These are phyloP conservation scores for Coniella lustricola DNA, from an alignment of 2,329 filamentous ascomycete species.

Conservation along the genomic window DNA sequence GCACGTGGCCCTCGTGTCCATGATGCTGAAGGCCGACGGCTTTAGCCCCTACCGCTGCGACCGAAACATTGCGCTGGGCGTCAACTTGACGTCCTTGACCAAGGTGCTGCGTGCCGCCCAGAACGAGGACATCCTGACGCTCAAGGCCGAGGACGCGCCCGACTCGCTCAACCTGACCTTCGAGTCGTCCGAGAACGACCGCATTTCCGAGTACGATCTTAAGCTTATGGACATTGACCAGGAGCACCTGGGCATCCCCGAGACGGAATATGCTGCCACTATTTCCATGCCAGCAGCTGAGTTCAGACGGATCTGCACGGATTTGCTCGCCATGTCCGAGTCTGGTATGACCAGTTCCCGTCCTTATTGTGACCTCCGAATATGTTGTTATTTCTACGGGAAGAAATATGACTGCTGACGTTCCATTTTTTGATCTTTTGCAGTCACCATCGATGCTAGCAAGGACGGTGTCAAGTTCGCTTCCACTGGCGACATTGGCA, in stretches of 20 bases:
- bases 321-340: constrained; percentile 87
- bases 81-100: constrained; percentile 93
- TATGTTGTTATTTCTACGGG: background rate
- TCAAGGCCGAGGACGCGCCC: constrained; percentile 95
- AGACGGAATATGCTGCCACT: constrained; percentile 95
- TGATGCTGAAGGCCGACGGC: constrained; percentile 93
- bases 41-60: constrained; percentile 97
- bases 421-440: background rate
- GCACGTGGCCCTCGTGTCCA: constrained; percentile 96
- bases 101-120: constrained; percentile 94
- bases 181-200: constrained; percentile 80
- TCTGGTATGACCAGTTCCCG: constrained; percentile 58
- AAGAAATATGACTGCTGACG: background rate
- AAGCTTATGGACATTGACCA: constrained; percentile 99
- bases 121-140: constrained; percentile 87
- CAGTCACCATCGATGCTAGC: constrained; percentile 89
- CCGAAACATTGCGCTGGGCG: constrained; percentile 95
- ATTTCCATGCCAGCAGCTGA: constrained; percentile 83
- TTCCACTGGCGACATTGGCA: constrained; percentile 91
- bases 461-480: constrained; percentile 98
- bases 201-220: constrained; percentile 97
- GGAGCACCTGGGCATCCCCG: constrained; percentile 96
- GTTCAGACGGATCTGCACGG: constrained; percentile 91
- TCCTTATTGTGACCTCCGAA: background rate
- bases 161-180: constrained; percentile 95